Base-by-base conservation (phyloP, 306 rosid species). In the Dryas drummondii region DNA sequence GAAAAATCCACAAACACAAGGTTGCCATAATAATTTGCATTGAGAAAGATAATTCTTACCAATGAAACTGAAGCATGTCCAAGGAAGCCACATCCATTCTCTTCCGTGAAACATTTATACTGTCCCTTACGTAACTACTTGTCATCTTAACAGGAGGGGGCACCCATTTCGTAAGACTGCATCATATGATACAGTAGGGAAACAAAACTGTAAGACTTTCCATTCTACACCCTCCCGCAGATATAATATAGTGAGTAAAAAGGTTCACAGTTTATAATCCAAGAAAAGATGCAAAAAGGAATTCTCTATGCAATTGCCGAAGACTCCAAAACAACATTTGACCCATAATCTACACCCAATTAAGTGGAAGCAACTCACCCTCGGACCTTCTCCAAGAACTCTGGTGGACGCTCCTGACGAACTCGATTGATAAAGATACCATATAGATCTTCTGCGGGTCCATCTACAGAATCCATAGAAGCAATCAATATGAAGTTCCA, bases 41-140 rank as follows among this genome's bases (percentile, higher is more conserved):
- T 55, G 9, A 57, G 50, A 56, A 56, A 56, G 59, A 19, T 48
- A 32, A 32, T 73, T 22, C 47, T 44, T 87, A 94, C 98, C 98
- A 94, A 84, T 94, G 97, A 77, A 94, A 94, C 85, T 91, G 98
- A 86, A 94, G 98, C 98, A 94, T 94, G 83, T 94, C 98, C 85
- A 94, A 81, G 64, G 97, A 87, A 73, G 87, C 81, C 68, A 94
- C 97, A 65, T 91, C 98, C 98, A 94, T 94, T 85, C 98, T 94
- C 89, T 84, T 94, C 80, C 93, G 85, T 46, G 98, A 94, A 55
- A 90, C 78, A 79, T 94, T 81, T 19, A 91, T 90, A 81, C 87
- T 91, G 67, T 91, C 97, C 86, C 91, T 88, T 58, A 94, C 98
- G 75, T 52, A 90, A 82, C 86, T 87, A 71, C 93, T 84, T 27